These are phyloP conservation scores for Tricholoma sp. DNA, from an alignment of 768 basidiomycete species.

Conservation along the genomic window DNA sequence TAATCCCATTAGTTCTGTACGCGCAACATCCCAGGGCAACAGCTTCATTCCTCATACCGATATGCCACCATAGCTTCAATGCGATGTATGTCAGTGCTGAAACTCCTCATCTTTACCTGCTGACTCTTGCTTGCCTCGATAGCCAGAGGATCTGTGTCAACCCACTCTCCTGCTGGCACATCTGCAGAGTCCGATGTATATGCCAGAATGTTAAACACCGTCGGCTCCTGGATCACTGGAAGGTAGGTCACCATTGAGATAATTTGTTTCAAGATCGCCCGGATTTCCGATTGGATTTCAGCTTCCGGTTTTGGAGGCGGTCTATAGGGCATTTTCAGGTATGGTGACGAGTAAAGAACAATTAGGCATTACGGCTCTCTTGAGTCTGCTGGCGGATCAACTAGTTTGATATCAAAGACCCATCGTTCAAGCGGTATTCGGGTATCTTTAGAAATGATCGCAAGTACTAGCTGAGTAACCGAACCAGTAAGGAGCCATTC, in stretches of 20 bases:
- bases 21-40: not conserved
- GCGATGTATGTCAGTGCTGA: slow-evolving; percentile 96
- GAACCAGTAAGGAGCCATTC: slow-evolving; percentile 93
- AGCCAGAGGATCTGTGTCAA: slow-evolving; percentile 87
- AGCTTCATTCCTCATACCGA: slow-evolving; percentile 72
- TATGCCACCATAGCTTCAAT: slow-evolving; percentile 99
- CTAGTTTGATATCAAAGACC: slow-evolving; percentile 94
- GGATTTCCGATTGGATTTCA: slow-evolving; percentile 95
- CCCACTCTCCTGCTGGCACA: slow-evolving; percentile 91
- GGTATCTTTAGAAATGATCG: slow-evolving; percentile 93
- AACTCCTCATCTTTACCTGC: slow-evolving; percentile 91
- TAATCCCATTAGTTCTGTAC: not conserved
- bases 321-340: slow-evolving; percentile 25
- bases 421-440: slow-evolving; percentile 90
- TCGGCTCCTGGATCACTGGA: slow-evolving; percentile 90
- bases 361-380: slow-evolving; percentile 42
- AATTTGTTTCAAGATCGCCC: slow-evolving; percentile 97
- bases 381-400: slow-evolving; percentile 53
- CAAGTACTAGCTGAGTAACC: slow-evolving; percentile 91
- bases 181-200: slow-evolving; percentile 92
- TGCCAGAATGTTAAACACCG: slow-evolving; percentile 95
- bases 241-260: slow-evolving; percentile 95
- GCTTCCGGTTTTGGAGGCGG: slow-evolving; percentile 65
- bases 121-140: slow-evolving; percentile 93
- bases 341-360: slow-evolving; percentile 7